Evolutionary conservation across 2,329 filamentous ascomycete genomes (phyloP), one percentile per base, ranked within the genome.

Genomic region (Penicillium sp.): DNA sequence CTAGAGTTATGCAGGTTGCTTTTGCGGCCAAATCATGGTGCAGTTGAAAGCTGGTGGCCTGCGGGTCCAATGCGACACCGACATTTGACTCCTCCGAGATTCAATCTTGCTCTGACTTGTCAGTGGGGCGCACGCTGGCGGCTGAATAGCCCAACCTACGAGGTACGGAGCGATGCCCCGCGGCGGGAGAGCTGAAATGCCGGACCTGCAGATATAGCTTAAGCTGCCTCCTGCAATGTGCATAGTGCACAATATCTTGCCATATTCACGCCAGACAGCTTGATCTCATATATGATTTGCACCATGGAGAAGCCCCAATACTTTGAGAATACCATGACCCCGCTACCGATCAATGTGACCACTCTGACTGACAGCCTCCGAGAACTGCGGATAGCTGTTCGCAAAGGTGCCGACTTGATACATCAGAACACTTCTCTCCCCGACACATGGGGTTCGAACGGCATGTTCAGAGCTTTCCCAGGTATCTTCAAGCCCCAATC

Each of bases 401-500:
- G 55, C 19, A 59, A 56, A 36, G 66, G 66, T 7, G 53, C 65
- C 13, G 50, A 57, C 18, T 37, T 64, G 11, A 52, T 72, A 12
- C 59, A 61, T 14, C 34, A 50, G n/a, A 59, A 58, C 11, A 57
- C 53, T 25, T 53, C 56, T 28, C 46, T 60, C 8, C 60, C 58
- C 22, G 56, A 56, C 11, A 56, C 60, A 44, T 59, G 62, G 50
- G 58, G 56, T 5, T 37, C 47, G 10, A 56, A 54, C 45, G 69
- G 66, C 38, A 55, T 70, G 14, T 71, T 69, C 31, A 59, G 56
- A 31, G 64, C 62, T 25, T 58, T 61, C 52, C 58, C 63, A 51
- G 67, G 68, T 70, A 69, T 37, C 36, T 42, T 43, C 16, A 19
- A 14, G 2, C 8, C 13, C 39, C 6, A 22, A 3, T 8, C 4